phyloP scores from a whole-genome alignment of 768 basidiomycete genomes.

The Panaeolus cyanescens region DNA sequence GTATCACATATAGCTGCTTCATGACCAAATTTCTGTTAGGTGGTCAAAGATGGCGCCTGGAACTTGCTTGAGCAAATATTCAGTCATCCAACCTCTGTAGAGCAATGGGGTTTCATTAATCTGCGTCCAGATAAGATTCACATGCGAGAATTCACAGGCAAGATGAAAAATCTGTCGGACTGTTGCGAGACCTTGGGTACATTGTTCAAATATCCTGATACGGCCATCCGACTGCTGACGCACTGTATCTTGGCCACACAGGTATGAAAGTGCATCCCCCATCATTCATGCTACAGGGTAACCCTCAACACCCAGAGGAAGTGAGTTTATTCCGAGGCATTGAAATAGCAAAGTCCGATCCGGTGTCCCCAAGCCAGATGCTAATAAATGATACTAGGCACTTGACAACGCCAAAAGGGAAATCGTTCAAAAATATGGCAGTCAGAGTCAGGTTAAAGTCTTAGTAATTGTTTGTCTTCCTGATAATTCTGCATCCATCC shows the following conservation, averaged over 20 bases:
- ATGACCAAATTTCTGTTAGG: no score
- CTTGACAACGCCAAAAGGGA: background rate
- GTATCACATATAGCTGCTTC: no score
- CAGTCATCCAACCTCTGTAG: background rate
- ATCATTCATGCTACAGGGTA: background rate
- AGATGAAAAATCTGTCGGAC: background rate
- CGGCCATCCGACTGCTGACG: no score
- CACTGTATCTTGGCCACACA: no score
- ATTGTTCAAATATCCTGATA: background rate
- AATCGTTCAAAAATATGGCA: background rate
- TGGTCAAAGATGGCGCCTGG: background rate
- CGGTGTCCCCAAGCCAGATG: no score
- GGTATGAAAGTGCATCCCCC: background rate
- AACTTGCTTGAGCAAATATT: background rate
- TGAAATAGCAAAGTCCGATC: no score
- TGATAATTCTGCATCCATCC: slow-evolving; percentile 49
- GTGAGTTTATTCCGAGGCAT: background rate
- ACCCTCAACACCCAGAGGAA: background rate
- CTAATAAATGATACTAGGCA: background rate
- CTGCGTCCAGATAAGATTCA: background rate
- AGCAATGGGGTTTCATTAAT: background rate
- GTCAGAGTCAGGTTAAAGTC: background rate
- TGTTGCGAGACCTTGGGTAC: background rate
- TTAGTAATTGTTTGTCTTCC: slow-evolving; percentile 52
- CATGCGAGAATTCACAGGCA: background rate